A percentile compares a stretch with the other conserved stretches of the same genome.
These are phyloP conservation scores for Saccharomycopsis sp. DNA, from an alignment of 805 yeast species.

Conservation along the genomic window DNA sequence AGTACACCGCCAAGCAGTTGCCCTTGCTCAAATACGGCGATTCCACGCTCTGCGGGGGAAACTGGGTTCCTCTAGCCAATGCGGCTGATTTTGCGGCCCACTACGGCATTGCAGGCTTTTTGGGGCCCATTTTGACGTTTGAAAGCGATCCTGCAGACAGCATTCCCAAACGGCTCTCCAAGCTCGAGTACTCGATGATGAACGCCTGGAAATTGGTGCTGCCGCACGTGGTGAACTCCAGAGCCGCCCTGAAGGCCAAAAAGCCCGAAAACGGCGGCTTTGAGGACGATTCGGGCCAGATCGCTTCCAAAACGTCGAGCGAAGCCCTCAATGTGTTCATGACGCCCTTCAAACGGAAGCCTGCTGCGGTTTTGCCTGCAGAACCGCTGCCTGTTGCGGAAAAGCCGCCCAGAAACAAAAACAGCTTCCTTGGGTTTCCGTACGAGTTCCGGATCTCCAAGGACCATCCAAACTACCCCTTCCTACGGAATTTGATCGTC, in stretches of 20 bases:
- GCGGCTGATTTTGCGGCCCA: constrained; percentile 21
- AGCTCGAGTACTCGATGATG: background rate
- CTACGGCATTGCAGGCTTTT: constrained; percentile 20
- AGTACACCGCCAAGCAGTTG: constrained; percentile 10
- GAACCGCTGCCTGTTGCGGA: no score
- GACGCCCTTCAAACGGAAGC: background rate
- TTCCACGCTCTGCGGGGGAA: constrained; percentile 27
- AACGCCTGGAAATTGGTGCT: constrained; percentile 5
- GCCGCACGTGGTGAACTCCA: background rate
- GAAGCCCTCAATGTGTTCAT: background rate
- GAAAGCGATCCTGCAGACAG: constrained; percentile 18
- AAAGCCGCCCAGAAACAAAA: background rate
- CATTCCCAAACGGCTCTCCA: background rate
- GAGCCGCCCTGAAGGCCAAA: background rate
- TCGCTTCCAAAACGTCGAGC: no score
- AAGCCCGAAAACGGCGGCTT: background rate
- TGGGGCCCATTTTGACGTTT: constrained; percentile 23
- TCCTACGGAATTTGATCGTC: background rate
- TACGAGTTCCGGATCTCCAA: constrained; percentile 10
- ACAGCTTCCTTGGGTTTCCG: constrained; percentile 8
- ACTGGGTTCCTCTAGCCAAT: constrained; percentile 23
- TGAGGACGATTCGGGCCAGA: no score
- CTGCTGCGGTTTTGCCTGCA: no score
- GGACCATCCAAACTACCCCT: background rate
- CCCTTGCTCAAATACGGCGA: constrained; percentile 22